phyloP scores from a whole-genome alignment of 2,329 filamentous ascomycete genomes.

The Apiospora hydei region DNA sequence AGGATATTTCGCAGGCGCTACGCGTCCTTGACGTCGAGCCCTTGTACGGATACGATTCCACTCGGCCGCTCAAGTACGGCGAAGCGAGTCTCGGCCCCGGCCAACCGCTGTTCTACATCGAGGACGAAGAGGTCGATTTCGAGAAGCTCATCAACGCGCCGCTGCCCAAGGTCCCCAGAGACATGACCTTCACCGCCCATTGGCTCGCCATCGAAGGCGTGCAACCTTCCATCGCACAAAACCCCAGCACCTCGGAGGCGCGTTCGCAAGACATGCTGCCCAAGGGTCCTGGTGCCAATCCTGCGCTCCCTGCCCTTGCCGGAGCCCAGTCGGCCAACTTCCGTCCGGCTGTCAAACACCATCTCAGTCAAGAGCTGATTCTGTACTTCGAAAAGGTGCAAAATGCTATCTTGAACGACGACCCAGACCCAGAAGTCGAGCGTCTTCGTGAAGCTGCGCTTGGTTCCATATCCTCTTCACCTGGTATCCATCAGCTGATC shows the following conservation, averaged over 20 bases:
- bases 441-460: conserved; percentile 83
- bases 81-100: conserved; percentile 93
- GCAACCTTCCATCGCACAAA: conserved; percentile 94
- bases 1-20: conserved; percentile 87
- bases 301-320: conserved; percentile 80
- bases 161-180: conserved; percentile 90
- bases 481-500: conserved; percentile 91
- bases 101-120: conserved; percentile 95
- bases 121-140: conserved; percentile 98
- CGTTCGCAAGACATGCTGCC: conserved; percentile 85
- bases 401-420: conserved; percentile 85
- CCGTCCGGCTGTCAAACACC: conserved; percentile 93
- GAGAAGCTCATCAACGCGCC: conserved; percentile 98
- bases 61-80: conserved; percentile 85
- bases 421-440: conserved; percentile 77
- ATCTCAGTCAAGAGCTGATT: conserved; percentile 93
- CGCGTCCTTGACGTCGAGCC: conserved; percentile 91
- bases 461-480: conserved; percentile 85
- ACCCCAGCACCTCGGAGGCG: conserved; percentile 86
- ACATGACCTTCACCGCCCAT: conserved; percentile 92
- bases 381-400: conserved; percentile 98
- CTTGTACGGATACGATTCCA: conserved; percentile 94
- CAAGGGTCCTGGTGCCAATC: conserved; percentile 89
- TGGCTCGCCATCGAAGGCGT: conserved; percentile 98
- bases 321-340: conserved; percentile 85